These are phyloP conservation scores for Trichosporon sp. DNA, from an alignment of 1,284 basidiomycete genomes.

Conservation along the genomic window DNA sequence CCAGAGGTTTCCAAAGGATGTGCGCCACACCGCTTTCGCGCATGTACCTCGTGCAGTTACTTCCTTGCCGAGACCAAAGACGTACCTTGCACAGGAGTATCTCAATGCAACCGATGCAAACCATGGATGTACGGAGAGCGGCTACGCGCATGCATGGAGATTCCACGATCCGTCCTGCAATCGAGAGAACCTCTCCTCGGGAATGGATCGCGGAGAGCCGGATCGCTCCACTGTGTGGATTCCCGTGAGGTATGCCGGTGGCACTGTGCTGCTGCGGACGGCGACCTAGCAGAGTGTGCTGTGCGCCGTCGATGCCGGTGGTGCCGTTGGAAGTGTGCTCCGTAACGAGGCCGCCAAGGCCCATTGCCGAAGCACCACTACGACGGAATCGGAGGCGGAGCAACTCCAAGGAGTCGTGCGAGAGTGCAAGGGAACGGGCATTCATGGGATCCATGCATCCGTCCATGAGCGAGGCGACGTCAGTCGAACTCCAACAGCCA, in stretches of 20 bases:
- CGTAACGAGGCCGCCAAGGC: background rate
- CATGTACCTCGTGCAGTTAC: background rate
- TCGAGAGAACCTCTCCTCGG: background rate
- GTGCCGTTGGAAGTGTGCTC: background rate
- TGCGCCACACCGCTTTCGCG: background rate
- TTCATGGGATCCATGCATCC: too few species aligned
- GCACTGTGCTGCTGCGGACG: background rate
- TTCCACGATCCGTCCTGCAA: background rate
- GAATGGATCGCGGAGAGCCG: background rate
- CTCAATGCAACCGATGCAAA: background rate
- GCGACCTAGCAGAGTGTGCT: too few species aligned
- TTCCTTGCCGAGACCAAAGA: background rate
- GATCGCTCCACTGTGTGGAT: background rate
- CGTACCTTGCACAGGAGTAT: background rate
- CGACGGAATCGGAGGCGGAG: constrained; percentile 2
- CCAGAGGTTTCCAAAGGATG: background rate
- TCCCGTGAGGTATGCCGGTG: background rate
- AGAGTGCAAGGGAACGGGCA: background rate
- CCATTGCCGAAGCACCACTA: background rate
- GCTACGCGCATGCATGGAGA: background rate
- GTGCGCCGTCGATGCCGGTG: too few species aligned
- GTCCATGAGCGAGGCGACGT: background rate
- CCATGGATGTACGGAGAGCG: background rate
- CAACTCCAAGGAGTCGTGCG: background rate
- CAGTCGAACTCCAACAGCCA: background rate